These are phyloP conservation scores for Phytopythium litorale DNA, from an alignment of 352 stramenopile genomes.

Conservation along the genomic window DNA sequence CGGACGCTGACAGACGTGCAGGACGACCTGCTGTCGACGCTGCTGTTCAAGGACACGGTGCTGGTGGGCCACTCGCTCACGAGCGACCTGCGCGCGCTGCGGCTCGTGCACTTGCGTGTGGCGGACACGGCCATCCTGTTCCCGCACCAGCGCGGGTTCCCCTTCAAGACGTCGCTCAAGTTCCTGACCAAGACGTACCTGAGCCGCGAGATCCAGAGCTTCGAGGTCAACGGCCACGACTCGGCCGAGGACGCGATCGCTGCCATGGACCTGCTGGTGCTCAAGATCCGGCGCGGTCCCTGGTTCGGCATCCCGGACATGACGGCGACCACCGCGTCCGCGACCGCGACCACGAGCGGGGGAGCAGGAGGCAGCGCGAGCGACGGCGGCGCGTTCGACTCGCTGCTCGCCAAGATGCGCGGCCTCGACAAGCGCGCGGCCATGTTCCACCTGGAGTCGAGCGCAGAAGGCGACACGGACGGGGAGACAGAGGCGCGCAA, in stretches of 20 bases:
- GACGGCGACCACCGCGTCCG: conserved; percentile 13
- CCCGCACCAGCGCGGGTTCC: conserved; percentile 78
- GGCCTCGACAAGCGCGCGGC: conserved; percentile 42
- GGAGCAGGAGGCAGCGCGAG: conserved; percentile 1
- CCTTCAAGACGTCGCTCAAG: conserved; percentile 82
- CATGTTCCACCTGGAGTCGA: conserved; percentile 34
- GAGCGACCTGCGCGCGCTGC: conserved; percentile 76
- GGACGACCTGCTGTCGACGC: conserved; percentile 39
- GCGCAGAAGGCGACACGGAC: conserved; percentile 1
- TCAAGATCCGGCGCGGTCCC: conserved; percentile 69
- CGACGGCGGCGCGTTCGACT: conserved; percentile 48
- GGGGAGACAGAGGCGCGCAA: conserved; percentile 28
- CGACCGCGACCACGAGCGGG: not conserved
- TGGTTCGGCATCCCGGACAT: conserved; percentile 63
- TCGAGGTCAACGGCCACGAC: conserved; percentile 66
- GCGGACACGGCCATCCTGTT: conserved; percentile 83
- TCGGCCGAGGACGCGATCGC: conserved; percentile 79
- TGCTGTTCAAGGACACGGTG: conserved; percentile 72
- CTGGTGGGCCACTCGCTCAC: conserved; percentile 86
- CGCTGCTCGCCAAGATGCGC: conserved; percentile 56
- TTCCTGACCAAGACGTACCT: conserved; percentile 83
- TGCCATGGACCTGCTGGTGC: conserved; percentile 68
- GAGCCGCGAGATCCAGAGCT: conserved; percentile 70
- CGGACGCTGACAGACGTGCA: conserved; percentile 73
- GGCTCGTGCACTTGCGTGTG: conserved; percentile 66